Percentiles rank a stretch among this genome's conserved stretches.
Evolutionary conservation across 2,329 filamentous ascomycete species (phyloP).

Genomic region (Arthrobotrys iridis): DNA sequence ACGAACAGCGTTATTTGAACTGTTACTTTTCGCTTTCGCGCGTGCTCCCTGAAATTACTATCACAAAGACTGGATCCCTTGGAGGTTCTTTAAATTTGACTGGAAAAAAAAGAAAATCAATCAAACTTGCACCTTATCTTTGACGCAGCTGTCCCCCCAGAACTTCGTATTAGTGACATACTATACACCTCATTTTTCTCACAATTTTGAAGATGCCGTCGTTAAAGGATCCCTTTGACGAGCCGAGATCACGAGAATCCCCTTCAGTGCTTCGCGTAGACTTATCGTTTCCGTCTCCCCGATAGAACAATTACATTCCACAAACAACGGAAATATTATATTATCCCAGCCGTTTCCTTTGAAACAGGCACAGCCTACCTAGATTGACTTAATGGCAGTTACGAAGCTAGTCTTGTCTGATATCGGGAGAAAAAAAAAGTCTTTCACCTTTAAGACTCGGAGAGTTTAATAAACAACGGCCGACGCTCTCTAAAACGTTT

Average conservation of each 20-base stretch:
- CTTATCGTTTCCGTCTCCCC: not conserved
- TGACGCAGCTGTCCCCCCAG: too few species aligned
- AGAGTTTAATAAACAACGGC: not conserved
- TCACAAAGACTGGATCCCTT: not conserved
- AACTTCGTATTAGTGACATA: too few species aligned
- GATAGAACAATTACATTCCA: too few species aligned
- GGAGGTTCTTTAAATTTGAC: not conserved
- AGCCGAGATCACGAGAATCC: not conserved
- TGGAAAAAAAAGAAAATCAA: too few species aligned
- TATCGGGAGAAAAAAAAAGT: not conserved
- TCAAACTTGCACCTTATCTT: too few species aligned
- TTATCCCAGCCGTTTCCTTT: not conserved
- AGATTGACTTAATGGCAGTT: not conserved
- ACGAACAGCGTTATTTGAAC: slow-evolving; percentile 8
- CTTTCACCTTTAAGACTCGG: not conserved
- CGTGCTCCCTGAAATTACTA: not conserved
- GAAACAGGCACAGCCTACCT: not conserved
- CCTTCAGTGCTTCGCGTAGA: not conserved
- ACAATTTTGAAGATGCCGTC: not conserved
- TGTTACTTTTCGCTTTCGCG: not conserved
- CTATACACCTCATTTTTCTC: not conserved
- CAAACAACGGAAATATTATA: too few species aligned
- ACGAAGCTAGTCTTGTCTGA: not conserved
- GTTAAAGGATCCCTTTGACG: not conserved
- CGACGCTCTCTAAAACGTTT: not conserved